Evolutionary conservation across 2,329 filamentous ascomycete species (phyloP).

Genomic region (Colletotrichum scovillei): DNA sequence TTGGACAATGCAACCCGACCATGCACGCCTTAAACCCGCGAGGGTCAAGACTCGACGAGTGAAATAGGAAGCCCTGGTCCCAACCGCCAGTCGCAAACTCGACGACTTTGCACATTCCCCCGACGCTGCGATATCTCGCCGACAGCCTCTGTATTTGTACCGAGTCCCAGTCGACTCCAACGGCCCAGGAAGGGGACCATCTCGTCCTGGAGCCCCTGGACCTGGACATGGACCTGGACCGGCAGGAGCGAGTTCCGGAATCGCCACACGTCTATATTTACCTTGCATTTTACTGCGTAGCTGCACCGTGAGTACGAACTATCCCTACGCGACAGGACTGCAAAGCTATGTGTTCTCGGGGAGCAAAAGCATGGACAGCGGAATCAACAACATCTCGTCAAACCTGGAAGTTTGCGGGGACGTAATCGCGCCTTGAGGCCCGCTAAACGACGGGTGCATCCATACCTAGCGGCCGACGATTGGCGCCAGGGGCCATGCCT

Average conservation of each 20-base stretch:
- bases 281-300: background rate
- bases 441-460: conserved; percentile 31
- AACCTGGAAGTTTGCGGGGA: conserved; percentile 8
- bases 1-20: conserved; percentile 19
- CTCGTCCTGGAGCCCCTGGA: background rate
- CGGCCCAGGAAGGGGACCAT: background rate
- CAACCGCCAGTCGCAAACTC: background rate
- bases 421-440: conserved; percentile 1
- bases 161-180: too few relatives aligned
- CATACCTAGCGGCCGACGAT: conserved; percentile 30
- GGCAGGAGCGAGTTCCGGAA: background rate
- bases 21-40: conserved; percentile 24
- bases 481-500: conserved; percentile 22
- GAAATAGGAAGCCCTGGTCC: background rate
- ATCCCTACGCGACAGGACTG: background rate
- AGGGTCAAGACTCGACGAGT: conserved; percentile 1
- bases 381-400: background rate
- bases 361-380: background rate
- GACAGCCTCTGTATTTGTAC: too few relatives aligned
- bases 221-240: too few relatives aligned
- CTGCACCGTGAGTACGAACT: too few relatives aligned
- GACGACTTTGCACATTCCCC: background rate
- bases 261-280: background rate
- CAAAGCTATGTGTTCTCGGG: background rate
- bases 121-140: background rate